Percentiles rank a stretch among this genome's conserved stretches.
Conservation (phyloP, 2,329 filamentous ascomycete species). For the Pestalotiopsis sp. region DNA sequence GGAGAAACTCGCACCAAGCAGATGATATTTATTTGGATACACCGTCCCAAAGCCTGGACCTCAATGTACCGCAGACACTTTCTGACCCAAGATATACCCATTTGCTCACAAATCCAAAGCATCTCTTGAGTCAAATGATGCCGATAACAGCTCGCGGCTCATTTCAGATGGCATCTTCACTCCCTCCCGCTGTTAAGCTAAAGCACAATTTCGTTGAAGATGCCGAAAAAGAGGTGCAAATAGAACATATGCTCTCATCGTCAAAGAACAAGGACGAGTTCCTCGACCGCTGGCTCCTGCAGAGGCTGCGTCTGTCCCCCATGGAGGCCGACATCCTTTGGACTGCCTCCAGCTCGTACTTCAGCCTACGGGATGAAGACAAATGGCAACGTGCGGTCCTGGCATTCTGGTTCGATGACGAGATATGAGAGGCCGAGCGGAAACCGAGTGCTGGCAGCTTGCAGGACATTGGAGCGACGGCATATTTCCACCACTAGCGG, state of each 20-base stretch:
- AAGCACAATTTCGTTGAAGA: background rate
- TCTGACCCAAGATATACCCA: background rate
- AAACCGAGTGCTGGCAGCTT: too few relatives aligned
- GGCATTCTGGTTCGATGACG: too few relatives aligned
- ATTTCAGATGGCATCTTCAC: too few relatives aligned
- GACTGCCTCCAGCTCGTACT: background rate
- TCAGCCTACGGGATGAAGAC: background rate
- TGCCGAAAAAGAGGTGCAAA: background rate
- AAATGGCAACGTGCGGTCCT: background rate
- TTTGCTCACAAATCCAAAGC: background rate
- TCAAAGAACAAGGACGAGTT: background rate
- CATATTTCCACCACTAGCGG: too few relatives aligned
- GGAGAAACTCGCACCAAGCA: background rate
- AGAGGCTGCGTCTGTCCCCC: background rate
- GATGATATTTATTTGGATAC: background rate
- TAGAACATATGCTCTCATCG: background rate
- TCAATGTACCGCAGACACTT: background rate
- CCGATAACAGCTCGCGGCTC: too few relatives aligned
- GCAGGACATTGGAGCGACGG: too few relatives aligned
- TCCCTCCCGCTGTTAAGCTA: too few relatives aligned
- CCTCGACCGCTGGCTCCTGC: background rate
- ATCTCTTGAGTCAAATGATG: too few relatives aligned
- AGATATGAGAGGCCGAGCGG: too few relatives aligned
- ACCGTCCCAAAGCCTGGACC: background rate
- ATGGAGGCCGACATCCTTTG: background rate